Percentiles rank a stretch among this genome's conserved stretches.
Evolutionary conservation across 2,329 filamentous ascomycete genomes (phyloP).

Genomic region (Cercospora sp.): DNA sequence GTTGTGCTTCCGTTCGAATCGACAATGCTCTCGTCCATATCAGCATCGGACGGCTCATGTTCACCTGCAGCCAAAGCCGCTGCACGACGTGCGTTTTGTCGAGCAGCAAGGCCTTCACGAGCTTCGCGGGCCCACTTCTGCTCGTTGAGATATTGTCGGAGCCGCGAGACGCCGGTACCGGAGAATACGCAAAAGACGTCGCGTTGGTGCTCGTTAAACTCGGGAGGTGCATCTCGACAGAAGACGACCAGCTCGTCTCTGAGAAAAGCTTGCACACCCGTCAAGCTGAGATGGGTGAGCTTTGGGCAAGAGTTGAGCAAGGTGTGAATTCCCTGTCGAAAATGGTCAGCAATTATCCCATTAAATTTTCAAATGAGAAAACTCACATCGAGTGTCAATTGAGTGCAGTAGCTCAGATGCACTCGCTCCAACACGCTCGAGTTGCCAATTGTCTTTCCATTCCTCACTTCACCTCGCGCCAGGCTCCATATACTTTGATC

Average conservation of each 20-base stretch:
- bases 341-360: slow-evolving; percentile 35
- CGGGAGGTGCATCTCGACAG: slow-evolving; percentile 82
- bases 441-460: slow-evolving; percentile 44
- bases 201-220: slow-evolving; percentile 93
- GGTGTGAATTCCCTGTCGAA: slow-evolving; percentile 75
- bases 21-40: slow-evolving; percentile 34
- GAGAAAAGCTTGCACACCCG: slow-evolving; percentile 87
- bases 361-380: not conserved
- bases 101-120: slow-evolving; percentile 17
- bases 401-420: slow-evolving; percentile 91
- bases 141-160: slow-evolving; percentile 75
- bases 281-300: slow-evolving; percentile 90
- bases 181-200: slow-evolving; percentile 98
- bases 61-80: slow-evolving; percentile 28
- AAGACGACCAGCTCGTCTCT: slow-evolving; percentile 79
- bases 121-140: slow-evolving; percentile 26
- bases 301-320: slow-evolving; percentile 88
- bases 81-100: slow-evolving; percentile 21
- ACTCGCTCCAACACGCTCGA: slow-evolving; percentile 81
- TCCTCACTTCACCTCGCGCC: slow-evolving; percentile 55
- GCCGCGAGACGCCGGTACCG: slow-evolving; percentile 73
- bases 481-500: slow-evolving; percentile 84
- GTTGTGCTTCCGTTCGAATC: slow-evolving; percentile 35
- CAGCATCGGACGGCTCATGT: slow-evolving; percentile 34
- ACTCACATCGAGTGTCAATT: slow-evolving; percentile 76